phyloP scores from a whole-genome alignment of 140 eudicot species.

The Senecio squalidus region DNA sequence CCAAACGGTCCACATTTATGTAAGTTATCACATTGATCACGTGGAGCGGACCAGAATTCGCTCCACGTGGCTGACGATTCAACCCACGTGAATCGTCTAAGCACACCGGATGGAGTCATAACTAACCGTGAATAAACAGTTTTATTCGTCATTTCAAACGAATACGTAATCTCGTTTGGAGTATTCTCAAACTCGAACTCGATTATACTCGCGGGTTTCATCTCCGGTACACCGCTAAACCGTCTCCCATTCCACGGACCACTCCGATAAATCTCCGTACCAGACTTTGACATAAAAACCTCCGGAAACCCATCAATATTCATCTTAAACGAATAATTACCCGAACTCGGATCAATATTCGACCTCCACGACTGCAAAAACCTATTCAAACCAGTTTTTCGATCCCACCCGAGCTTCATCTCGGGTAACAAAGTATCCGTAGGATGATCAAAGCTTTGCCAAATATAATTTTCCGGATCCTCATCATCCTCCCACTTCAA shows the following conservation, averaged over 20 bases:
- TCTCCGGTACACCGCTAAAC: conserved; percentile 74
- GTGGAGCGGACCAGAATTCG: conserved; percentile 54
- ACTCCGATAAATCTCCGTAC: conserved; percentile 28
- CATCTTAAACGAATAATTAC: conserved; percentile 13
- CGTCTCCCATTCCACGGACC: conserved; percentile 81
- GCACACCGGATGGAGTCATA: conserved; percentile 19
- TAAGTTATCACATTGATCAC: conserved; percentile 58
- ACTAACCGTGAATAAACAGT: conserved; percentile 42
- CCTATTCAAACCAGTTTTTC: conserved; percentile 38
- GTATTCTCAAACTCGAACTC: conserved; percentile 23
- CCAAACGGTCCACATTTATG: conserved; percentile 42
- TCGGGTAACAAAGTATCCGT: conserved; percentile 78
- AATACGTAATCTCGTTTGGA: conserved; percentile 35
- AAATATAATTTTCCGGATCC: conserved; percentile 37
- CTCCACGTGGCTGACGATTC: conserved; percentile 30
- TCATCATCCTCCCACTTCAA: conserved; percentile 32
- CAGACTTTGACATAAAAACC: background rate
- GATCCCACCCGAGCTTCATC: conserved; percentile 66
- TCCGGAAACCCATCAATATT: conserved; percentile 39
- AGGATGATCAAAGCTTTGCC: conserved; percentile 75
- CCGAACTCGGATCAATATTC: conserved; percentile 29
- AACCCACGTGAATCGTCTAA: conserved; percentile 48
- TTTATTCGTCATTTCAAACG: conserved; percentile 17
- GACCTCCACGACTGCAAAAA: conserved; percentile 48
- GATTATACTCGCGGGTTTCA: conserved; percentile 22